Percentiles rank a stretch among this genome's conserved stretches.
Evolutionary conservation across 2,329 filamentous ascomycete species (phyloP).

Genomic region (Stagonosporopsis chrysanthemi): DNA sequence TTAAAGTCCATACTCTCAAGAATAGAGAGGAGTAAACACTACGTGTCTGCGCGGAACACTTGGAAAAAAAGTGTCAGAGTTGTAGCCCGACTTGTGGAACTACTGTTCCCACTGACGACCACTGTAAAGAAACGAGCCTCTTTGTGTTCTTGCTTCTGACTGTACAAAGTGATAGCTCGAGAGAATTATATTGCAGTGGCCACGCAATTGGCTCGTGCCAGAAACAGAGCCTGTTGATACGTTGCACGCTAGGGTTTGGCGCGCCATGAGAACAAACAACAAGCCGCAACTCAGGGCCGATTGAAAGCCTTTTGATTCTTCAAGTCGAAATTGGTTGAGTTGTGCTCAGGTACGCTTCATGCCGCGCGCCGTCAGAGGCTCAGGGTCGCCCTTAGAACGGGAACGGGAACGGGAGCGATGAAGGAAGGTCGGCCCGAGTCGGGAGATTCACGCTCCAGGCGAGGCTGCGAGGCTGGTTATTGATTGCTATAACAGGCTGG

Average conservation of each 20-base stretch:
- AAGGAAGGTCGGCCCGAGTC: conserved; percentile 22
- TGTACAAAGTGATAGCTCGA: conserved; percentile 2
- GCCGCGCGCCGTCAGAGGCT: neutral
- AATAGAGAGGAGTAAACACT: too few species aligned
- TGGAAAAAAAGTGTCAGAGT: too few species aligned
- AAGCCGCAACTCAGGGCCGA: neutral
- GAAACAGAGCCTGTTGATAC: neutral
- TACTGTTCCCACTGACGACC: too few species aligned
- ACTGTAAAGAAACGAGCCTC: too few species aligned
- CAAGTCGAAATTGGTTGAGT: conserved; percentile 3
- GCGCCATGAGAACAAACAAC: neutral
- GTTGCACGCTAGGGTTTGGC: neutral
- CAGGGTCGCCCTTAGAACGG: conserved; percentile 16
- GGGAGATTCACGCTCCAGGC: conserved; percentile 17
- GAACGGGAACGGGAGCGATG: conserved; percentile 16
- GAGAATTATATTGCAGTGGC: neutral
- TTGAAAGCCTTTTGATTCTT: neutral
- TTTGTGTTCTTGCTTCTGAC: neutral
- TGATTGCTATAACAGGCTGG: conserved; percentile 14
- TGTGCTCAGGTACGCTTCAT: conserved; percentile 5
- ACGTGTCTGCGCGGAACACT: too few species aligned
- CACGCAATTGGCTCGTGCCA: conserved; percentile 1
- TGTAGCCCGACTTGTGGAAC: too few species aligned
- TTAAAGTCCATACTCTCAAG: too few species aligned
- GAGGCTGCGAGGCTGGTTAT: conserved; percentile 17